A percentile compares a stretch with the other conserved stretches of the same genome.
These are phyloP conservation scores for Funneliformis caledonium DNA, from an alignment of 371 early-diverging fungal genomes.

Conservation along the genomic window DNA sequence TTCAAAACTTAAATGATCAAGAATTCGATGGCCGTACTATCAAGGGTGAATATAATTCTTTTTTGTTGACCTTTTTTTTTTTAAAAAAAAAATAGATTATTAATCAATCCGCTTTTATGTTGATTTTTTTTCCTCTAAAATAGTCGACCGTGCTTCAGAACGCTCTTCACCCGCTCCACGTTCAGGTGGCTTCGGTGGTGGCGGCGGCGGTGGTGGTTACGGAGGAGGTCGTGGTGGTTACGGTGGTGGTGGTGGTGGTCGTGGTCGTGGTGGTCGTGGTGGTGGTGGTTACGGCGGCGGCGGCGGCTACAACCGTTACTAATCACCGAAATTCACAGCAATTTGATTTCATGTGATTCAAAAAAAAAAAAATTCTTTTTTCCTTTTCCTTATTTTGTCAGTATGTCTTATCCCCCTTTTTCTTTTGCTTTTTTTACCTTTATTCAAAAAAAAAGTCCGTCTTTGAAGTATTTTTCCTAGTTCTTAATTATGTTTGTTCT, in stretches of 20 bases:
- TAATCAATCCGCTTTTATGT: background rate
- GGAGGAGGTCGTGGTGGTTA: constrained; percentile 40
- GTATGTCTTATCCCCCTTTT: background rate
- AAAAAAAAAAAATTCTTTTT: background rate
- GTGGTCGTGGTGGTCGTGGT: constrained; percentile 26
- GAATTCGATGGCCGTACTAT: constrained; percentile 70
- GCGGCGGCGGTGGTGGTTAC: constrained; percentile 43
- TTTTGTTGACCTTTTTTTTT: background rate
- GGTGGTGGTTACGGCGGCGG: constrained; percentile 33
- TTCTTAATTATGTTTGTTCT: background rate
- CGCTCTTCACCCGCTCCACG: constrained; percentile 39
- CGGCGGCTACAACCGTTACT: constrained; percentile 18
- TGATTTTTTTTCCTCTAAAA: background rate
- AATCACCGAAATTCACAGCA: background rate
- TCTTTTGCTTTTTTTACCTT: background rate
- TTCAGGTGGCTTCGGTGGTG: constrained; percentile 42
- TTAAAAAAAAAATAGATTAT: background rate
- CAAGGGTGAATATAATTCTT: constrained; percentile 55
- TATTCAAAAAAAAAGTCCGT: constrained; percentile 21
- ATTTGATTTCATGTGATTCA: background rate
- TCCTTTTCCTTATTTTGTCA: background rate
- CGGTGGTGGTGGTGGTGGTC: constrained; percentile 29
- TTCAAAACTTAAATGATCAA: constrained; percentile 59
- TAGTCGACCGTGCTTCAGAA: constrained; percentile 47
- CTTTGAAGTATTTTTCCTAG: constrained; percentile 11